Percentiles rank a stretch among this genome's conserved stretches.
Conservation (phyloP, 2,329 filamentous ascomycete species). For the Fragosphaeria purpurea region DNA sequence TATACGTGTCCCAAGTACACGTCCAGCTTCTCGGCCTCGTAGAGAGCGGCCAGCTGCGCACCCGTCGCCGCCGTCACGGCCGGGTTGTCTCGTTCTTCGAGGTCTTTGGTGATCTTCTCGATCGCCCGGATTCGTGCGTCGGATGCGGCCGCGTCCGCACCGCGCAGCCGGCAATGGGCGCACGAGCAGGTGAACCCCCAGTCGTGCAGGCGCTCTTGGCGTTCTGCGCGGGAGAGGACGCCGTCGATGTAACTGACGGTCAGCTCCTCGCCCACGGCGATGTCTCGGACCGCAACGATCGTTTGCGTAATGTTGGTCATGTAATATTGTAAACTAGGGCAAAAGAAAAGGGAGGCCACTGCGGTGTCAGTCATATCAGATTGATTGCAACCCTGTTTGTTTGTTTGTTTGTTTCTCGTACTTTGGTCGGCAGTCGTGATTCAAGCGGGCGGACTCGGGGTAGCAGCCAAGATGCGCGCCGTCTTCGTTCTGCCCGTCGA, state of each 20-base stretch:
- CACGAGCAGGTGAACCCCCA: slow-evolving; percentile 30
- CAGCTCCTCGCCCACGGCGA: slow-evolving; percentile 26
- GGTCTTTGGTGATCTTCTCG: slow-evolving; percentile 16
- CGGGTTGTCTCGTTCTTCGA: slow-evolving; percentile 11
- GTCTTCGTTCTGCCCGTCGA: slow-evolving; percentile 17
- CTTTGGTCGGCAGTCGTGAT: slow-evolving; percentile 33
- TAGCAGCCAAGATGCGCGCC: slow-evolving; percentile 24
- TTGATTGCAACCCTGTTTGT: too few relatives aligned
- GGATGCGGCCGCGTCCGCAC: slow-evolving; percentile 16
- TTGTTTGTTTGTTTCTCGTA: slow-evolving; percentile 13
- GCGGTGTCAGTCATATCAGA: too few relatives aligned
- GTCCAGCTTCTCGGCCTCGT: slow-evolving; percentile 23
- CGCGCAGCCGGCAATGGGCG: slow-evolving; percentile 18
- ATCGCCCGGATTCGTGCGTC: slow-evolving; percentile 24
- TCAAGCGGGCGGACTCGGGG: slow-evolving; percentile 25
- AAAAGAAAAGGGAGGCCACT: too few relatives aligned
- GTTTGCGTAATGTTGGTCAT: slow-evolving; percentile 26
- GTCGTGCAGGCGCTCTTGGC: slow-evolving; percentile 20
- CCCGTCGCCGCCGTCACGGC: slow-evolving; percentile 19
- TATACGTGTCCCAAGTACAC: slow-evolving; percentile 25
- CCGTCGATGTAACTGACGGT: slow-evolving; percentile 27
- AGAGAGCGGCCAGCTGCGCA: slow-evolving; percentile 20
- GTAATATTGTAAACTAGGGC: slow-evolving; percentile 19
- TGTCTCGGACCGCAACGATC: slow-evolving; percentile 26
- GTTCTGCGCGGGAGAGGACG: slow-evolving; percentile 16